Evolutionary conservation across 768 basidiomycete species (phyloP).

Genomic region (Mrakia hoshinonis): DNA sequence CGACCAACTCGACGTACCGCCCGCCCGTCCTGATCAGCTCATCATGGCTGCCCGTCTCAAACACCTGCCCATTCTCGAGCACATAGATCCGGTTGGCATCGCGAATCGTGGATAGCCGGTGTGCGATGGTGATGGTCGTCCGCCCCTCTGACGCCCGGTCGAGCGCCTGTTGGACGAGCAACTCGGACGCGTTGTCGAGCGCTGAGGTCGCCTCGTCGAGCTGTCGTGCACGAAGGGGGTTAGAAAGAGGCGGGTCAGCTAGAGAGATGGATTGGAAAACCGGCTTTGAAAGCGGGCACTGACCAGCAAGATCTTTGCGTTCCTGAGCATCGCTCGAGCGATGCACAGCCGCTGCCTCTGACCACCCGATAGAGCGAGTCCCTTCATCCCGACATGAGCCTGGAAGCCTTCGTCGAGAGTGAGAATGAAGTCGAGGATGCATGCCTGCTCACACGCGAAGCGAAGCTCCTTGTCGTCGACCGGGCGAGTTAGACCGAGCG

Average conservation of each 20-base stretch:
- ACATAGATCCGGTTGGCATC: constrained; percentile 35
- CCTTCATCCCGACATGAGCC: constrained; percentile 38
- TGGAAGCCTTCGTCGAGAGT: constrained; percentile 35
- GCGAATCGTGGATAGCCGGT: constrained; percentile 32
- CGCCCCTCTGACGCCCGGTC: constrained; percentile 35
- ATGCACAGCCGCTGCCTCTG: constrained; percentile 40
- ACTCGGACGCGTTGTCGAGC: constrained; percentile 37
- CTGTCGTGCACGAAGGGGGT: neutral
- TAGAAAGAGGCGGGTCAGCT: neutral
- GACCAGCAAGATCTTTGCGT: constrained; percentile 38
- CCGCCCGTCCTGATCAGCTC: constrained; percentile 35
- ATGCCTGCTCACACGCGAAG: constrained; percentile 13
- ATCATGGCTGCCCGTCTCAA: constrained; percentile 36
- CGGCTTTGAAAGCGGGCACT: constrained; percentile 11
- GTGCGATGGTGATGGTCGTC: constrained; percentile 38
- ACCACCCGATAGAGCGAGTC: constrained; percentile 36
- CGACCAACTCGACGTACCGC: constrained; percentile 34
- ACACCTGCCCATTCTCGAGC: constrained; percentile 37
- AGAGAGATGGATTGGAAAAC: neutral
- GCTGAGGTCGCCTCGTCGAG: constrained; percentile 35
- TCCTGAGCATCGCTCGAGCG: constrained; percentile 37
- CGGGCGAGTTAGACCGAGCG: neutral
- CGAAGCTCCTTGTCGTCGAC: constrained; percentile 17
- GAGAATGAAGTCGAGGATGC: constrained; percentile 17
- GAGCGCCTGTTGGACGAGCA: constrained; percentile 35